Conservation (phyloP, 164 flowering plant species). For the Echeveria elegans region DNA sequence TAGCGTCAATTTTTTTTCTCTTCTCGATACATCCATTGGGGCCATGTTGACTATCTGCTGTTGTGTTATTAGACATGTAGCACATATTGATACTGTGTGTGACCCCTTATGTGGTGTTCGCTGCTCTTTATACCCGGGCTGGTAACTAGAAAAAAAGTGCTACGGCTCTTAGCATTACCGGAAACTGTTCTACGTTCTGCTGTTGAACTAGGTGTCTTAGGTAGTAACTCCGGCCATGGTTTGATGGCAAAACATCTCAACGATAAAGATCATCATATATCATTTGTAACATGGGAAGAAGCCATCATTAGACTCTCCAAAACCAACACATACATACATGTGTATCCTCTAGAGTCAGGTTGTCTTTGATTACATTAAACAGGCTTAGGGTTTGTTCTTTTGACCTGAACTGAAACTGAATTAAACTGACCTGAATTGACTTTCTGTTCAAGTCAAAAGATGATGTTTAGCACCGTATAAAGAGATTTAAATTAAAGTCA, state of each 20-base stretch:
- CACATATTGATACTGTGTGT: neutral
- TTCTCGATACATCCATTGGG: too few relatives aligned
- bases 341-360: too few relatives aligned
- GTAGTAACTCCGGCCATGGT: neutral
- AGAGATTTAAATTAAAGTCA: too few relatives aligned
- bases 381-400: too few relatives aligned
- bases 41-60: neutral
- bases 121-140: neutral
- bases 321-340: too few relatives aligned
- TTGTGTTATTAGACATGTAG: neutral
- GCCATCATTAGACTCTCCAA: too few relatives aligned
- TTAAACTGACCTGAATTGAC: too few relatives aligned
- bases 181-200: neutral
- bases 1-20: neutral
- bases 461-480: too few relatives aligned
- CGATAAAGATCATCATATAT: neutral
- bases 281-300: neutral
- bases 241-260: neutral
- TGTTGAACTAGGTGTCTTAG: neutral
- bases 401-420: too few relatives aligned
- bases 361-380: too few relatives aligned
- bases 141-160: neutral
- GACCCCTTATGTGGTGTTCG: neutral
- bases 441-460: too few relatives aligned
- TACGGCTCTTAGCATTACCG: neutral